Conservation (phyloP, 164 flowering plant genomes). For the Dillenia suffruticosa region DNA sequence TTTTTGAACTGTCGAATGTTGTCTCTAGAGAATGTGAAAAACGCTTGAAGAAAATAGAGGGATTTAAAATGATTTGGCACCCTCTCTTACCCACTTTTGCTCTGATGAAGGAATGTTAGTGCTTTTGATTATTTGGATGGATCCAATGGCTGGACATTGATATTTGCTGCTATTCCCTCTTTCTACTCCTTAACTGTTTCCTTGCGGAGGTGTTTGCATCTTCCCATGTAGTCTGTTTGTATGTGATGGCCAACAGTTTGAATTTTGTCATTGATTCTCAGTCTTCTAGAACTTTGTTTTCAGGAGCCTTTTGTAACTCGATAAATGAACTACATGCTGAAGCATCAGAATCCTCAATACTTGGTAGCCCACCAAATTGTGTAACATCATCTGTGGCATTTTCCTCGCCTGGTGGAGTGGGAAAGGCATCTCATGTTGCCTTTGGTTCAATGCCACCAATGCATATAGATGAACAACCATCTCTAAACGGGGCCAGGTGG, state of each 20-base stretch:
- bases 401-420: slow-evolving; percentile 15
- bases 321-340: slow-evolving; percentile 28
- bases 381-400: slow-evolving; percentile 5
- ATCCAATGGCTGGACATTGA: too few species aligned
- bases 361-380: slow-evolving; percentile 17
- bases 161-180: not conserved
- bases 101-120: too few species aligned
- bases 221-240: too few species aligned
- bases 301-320: slow-evolving; percentile 22
- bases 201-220: not conserved
- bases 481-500: slow-evolving; percentile 7
- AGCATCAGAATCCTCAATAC: slow-evolving; percentile 16
- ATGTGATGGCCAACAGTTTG: not conserved
- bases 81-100: too few species aligned
- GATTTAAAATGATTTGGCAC: too few species aligned
- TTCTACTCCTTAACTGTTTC: not conserved
- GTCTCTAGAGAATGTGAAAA: too few species aligned
- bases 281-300: not conserved
- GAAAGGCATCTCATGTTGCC: slow-evolving; percentile 33
- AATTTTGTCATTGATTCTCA: not conserved
- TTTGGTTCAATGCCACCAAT: slow-evolving; percentile 46
- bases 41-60: too few species aligned
- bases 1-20: too few species aligned
- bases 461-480: slow-evolving; percentile 31
- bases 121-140: too few species aligned